Percentiles rank a stretch among this genome's conserved stretches.
These are phyloP conservation scores for Amphibolis antarctica DNA, from an alignment of 106 monocot genomes.

Conservation along the genomic window DNA sequence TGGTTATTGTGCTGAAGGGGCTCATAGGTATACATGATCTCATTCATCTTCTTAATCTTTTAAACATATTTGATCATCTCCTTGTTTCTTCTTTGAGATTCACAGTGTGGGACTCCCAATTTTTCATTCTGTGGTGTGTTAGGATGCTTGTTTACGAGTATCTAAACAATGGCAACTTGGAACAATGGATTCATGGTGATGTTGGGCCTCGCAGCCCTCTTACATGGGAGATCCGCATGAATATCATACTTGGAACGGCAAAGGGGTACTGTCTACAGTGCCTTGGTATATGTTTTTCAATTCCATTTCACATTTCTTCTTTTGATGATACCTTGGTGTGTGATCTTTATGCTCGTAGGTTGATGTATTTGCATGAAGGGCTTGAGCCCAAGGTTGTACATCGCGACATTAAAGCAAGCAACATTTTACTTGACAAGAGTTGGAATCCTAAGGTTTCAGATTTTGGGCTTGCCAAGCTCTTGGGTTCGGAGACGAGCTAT, in stretches of 20 bases:
- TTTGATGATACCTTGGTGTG: background rate
- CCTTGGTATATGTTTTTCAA: background rate
- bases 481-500: slow-evolving; percentile 78
- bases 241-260: slow-evolving; percentile 42
- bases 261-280: slow-evolving; percentile 34
- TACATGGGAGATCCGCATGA: slow-evolving; percentile 48
- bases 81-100: background rate
- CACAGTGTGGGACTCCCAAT: background rate
- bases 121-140: background rate
- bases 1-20: slow-evolving; percentile 77
- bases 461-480: slow-evolving; percentile 85
- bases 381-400: slow-evolving; percentile 93
- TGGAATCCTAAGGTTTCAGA: slow-evolving; percentile 85
- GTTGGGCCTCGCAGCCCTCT: slow-evolving; percentile 32
- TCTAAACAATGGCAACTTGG: slow-evolving; percentile 42
- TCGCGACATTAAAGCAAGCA: slow-evolving; percentile 86
- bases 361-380: slow-evolving; percentile 90
- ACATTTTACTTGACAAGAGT: slow-evolving; percentile 67
- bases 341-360: slow-evolving; percentile 18
- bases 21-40: slow-evolving; percentile 40
- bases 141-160: slow-evolving; percentile 53
- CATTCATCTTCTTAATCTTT: background rate
- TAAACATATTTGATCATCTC: background rate
- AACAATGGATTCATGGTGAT: slow-evolving; percentile 49
- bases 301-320: background rate